Base-by-base conservation (phyloP, 2,329 filamentous ascomycete species). In the Aspergillus sclerotialis region DNA sequence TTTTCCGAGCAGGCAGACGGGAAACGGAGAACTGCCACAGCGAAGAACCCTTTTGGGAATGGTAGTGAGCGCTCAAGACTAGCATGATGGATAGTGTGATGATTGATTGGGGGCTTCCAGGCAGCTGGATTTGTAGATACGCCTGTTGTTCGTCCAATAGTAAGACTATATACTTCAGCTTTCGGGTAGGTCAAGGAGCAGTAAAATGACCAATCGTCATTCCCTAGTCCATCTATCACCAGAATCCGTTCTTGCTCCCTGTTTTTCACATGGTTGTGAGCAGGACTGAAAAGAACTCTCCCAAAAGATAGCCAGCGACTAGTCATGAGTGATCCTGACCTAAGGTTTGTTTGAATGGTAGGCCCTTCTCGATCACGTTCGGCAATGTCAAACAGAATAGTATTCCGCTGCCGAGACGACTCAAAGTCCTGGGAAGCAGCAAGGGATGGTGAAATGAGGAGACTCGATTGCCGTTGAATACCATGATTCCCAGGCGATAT, bases 161-260 rank as follows among this genome's bases (percentile, higher is more conserved):
- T 60, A 19, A 71, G 48, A 33, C 60, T 66, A 45, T 70, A 68
- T 3, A 71, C 57, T 14, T 60, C 59, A 0, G 65, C 64, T 36
- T 59, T 56, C 5, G 65, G 63, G 35, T 70, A 70, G 2, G 66
- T 68, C 31, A 70, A 50, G 10, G 68, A 64, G 45, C 68, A 70
- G 43, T 71, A 70, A 43, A 68, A 70, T 7, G 68, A 70, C 68
- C 68, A 71, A 38, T 71, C 68, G 35, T 69, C 66, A 34, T 69
- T 70, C n/a, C 66, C 67, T 12, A 71, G 52, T 9, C 68, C 68
- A 40, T 71, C 68, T 29, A 71, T 61, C 15, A 71, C 64, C 21
- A 71, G 56, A 13, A 70, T 65, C 28, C 64, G 58, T 14, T 63
- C 59, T 33, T 65, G 60, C 5, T 60, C 55, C 14, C 55, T 52